phyloP scores from a whole-genome alignment of 805 yeast species.

The Dipodascus geniculatus region DNA sequence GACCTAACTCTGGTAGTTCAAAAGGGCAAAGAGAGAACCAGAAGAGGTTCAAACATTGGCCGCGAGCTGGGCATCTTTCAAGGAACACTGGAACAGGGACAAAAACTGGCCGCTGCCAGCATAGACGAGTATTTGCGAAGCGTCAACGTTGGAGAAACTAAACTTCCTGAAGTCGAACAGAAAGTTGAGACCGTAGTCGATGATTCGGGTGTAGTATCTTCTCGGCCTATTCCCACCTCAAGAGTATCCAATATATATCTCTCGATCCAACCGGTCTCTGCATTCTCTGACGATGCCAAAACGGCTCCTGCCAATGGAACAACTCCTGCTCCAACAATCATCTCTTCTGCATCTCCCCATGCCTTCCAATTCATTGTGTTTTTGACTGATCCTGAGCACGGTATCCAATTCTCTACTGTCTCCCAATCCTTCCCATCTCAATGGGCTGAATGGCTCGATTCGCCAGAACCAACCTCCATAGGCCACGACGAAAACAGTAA shows the following conservation, averaged over 20 bases:
- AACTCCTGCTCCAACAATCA: conserved; percentile 15
- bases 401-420: conserved; percentile 57
- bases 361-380: conserved; percentile 66
- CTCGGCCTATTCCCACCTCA: conserved; percentile 9
- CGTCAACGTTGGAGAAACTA: conserved; percentile 17
- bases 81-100: conserved; percentile 75
- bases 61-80: conserved; percentile 56
- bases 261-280: conserved; percentile 52
- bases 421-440: conserved; percentile 84
- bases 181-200: conserved; percentile 14
- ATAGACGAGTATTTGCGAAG: conserved; percentile 53
- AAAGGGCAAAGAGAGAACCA: conserved; percentile 30
- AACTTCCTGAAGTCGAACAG: conserved; percentile 16
- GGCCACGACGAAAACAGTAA: conserved; percentile 28
- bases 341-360: conserved; percentile 28
- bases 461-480: conserved; percentile 21
- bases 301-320: conserved; percentile 9
- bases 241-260: conserved; percentile 52
- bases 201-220: conserved; percentile 11
- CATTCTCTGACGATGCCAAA: conserved; percentile 22
- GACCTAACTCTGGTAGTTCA: conserved; percentile 41
- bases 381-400: conserved; percentile 68
- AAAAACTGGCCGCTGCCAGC: conserved; percentile 79
- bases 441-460: conserved; percentile 92
- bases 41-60: conserved; percentile 25